Evolutionary conservation across 2,329 filamentous ascomycete species (phyloP), one percentile per base, ranked within the genome.

Genomic region (Geosmithia flava): DNA sequence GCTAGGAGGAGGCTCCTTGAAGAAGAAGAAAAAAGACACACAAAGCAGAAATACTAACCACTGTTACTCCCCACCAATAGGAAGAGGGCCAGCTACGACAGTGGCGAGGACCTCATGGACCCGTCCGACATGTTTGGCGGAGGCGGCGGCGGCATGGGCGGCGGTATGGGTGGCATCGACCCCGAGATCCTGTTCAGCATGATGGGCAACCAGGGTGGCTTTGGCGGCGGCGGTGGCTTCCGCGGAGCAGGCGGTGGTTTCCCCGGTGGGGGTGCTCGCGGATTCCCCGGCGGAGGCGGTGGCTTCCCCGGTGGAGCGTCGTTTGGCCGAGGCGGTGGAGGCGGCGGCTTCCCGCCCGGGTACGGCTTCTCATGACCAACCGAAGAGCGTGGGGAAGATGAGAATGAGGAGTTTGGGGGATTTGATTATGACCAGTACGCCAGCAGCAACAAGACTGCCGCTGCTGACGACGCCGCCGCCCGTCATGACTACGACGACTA

Each of bases 41-140:
- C 16, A 17, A 23, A 43, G 47, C 33, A 33, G 20, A 42, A 41
- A n/a, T 30, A 47, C 50, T 39, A 13, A 42, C 20, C 8, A 15
- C 33, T 41, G 46, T 67, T 76, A 62, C 76, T 56, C 41, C 19
- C 5, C 17, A 42, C 33, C 41, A 43, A 45, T 52, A 88, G 85
- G 67, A 97, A 95, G 72, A 83, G 87, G 56, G 85, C 86, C 54
- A 76, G 85, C 47, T 98, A 95, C 62, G 91, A 98, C 62, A 93
- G 84, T 55, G 93, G 93, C 39, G 87, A 93, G 50, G 91, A 98
- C 62, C 78, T 96, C 29, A 76, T 93, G 50, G 91, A 96, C 61
- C 86, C 87, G 3, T 76, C 81, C 47, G 90, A 96, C 59, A 90
- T 91, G 79, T 93, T 91, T 57, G 75, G 80, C 48, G 79, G 80